Evolutionary conservation across 139 green algal species (phyloP).

Genomic region (Picochlorum sp.): DNA sequence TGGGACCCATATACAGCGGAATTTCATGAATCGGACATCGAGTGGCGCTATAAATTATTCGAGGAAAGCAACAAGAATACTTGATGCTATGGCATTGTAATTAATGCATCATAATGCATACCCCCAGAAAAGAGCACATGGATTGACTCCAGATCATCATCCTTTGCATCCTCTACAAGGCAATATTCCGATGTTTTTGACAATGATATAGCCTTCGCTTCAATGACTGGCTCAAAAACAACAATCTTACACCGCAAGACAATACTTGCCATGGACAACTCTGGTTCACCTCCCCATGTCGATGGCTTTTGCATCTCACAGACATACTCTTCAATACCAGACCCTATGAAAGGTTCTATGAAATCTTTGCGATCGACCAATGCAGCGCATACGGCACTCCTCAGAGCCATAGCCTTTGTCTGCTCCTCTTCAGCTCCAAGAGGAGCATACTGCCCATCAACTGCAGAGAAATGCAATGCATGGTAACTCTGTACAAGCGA

Average conservation of each 20-base stretch:
- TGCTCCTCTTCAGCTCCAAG: background rate
- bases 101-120: too few relatives aligned
- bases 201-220: too few relatives aligned
- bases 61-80: too few relatives aligned
- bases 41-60: too few relatives aligned
- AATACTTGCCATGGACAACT: slow-evolving; percentile 17
- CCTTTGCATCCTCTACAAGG: too few relatives aligned
- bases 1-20: too few relatives aligned
- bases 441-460: background rate
- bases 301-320: slow-evolving; percentile 8
- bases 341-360: slow-evolving; percentile 19
- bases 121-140: too few relatives aligned
- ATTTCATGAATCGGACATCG: too few relatives aligned
- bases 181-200: too few relatives aligned
- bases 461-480: background rate
- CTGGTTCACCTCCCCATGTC: slow-evolving; percentile 27
- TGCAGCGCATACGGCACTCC: slow-evolving; percentile 13
- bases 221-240: background rate
- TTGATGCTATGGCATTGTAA: too few relatives aligned
- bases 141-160: too few relatives aligned
- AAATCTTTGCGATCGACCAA: slow-evolving; percentile 9
- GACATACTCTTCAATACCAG: slow-evolving; percentile 21
- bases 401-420: slow-evolving; percentile 2
- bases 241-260: slow-evolving; percentile 8
- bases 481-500: slow-evolving; percentile 16